Evolutionary conservation across 2,329 filamentous ascomycete species (phyloP), one percentile per base, ranked within the genome.

Genomic region (Diplodia seriata): DNA sequence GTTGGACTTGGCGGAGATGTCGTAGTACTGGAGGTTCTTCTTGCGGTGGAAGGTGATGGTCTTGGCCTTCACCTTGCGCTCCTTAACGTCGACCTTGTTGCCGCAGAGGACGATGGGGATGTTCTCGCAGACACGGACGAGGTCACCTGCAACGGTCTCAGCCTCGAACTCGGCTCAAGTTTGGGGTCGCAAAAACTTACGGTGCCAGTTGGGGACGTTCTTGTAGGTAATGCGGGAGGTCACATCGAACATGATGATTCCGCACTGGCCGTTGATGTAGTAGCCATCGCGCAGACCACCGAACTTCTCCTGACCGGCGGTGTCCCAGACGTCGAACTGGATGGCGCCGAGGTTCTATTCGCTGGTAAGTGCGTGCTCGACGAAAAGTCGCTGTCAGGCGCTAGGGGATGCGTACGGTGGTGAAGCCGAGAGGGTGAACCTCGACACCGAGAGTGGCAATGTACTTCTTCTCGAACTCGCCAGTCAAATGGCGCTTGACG

Each of bases 11-110:
- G 95, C 95, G 51, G 93, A 97, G 82, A 98, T 98, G 77, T 98
- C 95, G 88, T 99, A 99, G 89, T 98, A 99, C 85, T 99, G 95
- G 65, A 99, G 90, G 85, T 98, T 99, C 91, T 99, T 99, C 92
- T 99, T 99, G 85, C 95, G 93, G 89, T 99, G 95, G 92, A 99
- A 99, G 74, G 95, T 99, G 85, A 99, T 99, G 81, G 94, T 96
- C 92, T 99, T 99, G 80, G 95, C 95, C 90, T 99, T 99, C 81
- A 99, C 95, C 87, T 99, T 99, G 84, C 95, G 93, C 89, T 99
- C 95, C 91, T 99, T 99, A 73, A 99, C 95, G 79, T 99, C 94
- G 82, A 99, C 94, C 89, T 99, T 99, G 92, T 99, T 99, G 79
- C 94, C 94, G 83, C 90, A 93, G 73, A 99, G 91, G 77, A 98